A percentile compares a stretch with the other conserved stretches of the same genome.
Conservation (phyloP, 2,329 filamentous ascomycete genomes). For the Penicillium digitatum region DNA sequence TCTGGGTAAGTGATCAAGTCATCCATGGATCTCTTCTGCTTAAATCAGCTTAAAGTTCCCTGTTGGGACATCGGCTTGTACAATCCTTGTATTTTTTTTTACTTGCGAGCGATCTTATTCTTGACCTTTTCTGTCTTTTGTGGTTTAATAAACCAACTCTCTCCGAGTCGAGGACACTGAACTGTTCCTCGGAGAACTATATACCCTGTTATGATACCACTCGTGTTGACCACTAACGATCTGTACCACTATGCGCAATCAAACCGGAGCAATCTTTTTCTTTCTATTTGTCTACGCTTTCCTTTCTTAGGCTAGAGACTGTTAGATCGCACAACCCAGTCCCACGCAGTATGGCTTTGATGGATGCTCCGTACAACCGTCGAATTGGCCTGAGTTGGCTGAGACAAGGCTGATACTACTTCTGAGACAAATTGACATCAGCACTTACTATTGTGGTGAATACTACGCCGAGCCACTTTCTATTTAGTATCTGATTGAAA, state of each 20-base stretch:
- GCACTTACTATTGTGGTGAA: not conserved
- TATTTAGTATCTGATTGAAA: too few relatives aligned
- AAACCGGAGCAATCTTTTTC: not conserved
- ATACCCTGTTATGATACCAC: conserved; percentile 10
- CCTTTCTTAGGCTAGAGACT: too few relatives aligned
- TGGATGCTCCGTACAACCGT: too few relatives aligned
- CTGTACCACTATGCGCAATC: conserved; percentile 6
- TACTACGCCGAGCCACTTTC: too few relatives aligned
- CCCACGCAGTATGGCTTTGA: too few relatives aligned
- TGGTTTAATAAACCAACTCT: conserved; percentile 1
- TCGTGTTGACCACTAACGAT: conserved; percentile 6
- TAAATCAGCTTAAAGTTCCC: too few relatives aligned
- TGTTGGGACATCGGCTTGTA: conserved; percentile 10
- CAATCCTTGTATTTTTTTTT: conserved; percentile 1
- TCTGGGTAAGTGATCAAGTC: not conserved
- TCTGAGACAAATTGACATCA: not conserved
- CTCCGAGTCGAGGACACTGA: conserved; percentile 3
- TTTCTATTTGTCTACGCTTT: not conserved
- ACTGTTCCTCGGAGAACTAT: conserved; percentile 5
- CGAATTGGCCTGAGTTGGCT: not conserved
- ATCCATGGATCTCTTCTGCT: not conserved
- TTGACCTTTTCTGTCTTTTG: not conserved
- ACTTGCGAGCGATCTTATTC: conserved; percentile 4
- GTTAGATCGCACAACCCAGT: too few relatives aligned
- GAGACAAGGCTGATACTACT: not conserved